Evolutionary conservation across 495 filamentous ascomycete genomes (phyloP).

Genomic region (Xylaria telfairii): DNA sequence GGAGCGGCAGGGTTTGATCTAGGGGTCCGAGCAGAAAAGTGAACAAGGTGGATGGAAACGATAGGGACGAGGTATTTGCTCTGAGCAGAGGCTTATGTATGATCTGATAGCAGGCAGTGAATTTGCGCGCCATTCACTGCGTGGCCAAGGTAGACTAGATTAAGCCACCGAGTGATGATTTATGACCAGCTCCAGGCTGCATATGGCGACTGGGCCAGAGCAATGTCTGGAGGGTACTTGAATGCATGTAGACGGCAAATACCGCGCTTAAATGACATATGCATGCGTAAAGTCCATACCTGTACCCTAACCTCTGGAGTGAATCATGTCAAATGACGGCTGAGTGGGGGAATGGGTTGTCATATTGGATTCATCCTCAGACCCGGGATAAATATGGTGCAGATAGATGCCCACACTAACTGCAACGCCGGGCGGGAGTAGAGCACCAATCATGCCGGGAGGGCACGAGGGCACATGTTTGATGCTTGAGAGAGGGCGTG

Average conservation of each 20-base stretch:
- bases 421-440: conserved; percentile 1
- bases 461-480: background rate
- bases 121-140: background rate
- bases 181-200: background rate
- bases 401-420: conserved; percentile 10
- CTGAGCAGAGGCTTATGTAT: background rate
- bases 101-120: background rate
- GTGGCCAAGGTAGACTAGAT: background rate
- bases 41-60: background rate
- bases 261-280: background rate
- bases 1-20: conserved; percentile 18
- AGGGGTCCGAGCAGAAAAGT: background rate
- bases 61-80: background rate
- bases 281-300: background rate
- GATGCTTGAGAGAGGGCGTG: background rate
- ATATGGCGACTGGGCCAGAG: background rate
- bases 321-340: conserved; percentile 7
- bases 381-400: conserved; percentile 9
- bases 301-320: background rate
- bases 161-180: background rate
- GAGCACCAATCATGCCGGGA: conserved; percentile 8
- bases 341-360: background rate
- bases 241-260: conserved; percentile 7
- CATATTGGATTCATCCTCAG: background rate
- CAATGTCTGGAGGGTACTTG: background rate